phyloP scores from a whole-genome alignment of 1,284 basidiomycete species.

The Moniliella sp. region DNA sequence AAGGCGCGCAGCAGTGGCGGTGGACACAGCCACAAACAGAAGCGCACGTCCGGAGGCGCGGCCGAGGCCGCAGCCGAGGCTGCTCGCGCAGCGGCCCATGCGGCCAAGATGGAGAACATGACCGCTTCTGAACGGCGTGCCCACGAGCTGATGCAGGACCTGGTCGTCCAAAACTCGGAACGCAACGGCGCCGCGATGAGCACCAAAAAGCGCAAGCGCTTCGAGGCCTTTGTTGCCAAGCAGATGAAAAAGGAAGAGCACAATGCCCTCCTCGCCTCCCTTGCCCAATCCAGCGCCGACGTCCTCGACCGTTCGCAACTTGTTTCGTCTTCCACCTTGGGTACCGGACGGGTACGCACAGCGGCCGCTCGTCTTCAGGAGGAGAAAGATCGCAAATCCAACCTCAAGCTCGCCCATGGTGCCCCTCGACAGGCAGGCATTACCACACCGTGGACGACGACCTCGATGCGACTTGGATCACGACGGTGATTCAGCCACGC shows the following conservation, averaged over 20 bases:
- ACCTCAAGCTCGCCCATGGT: no score
- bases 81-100: slow-evolving; percentile 12
- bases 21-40: slow-evolving; percentile 28
- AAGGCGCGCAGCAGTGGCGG: slow-evolving; percentile 22
- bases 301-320: slow-evolving; percentile 19
- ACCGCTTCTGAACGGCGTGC: slow-evolving; percentile 6
- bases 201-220: slow-evolving; percentile 32
- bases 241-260: slow-evolving; percentile 32
- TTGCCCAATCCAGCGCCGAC: slow-evolving; percentile 20
- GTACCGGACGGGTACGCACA: slow-evolving; percentile 18
- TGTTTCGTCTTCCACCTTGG: slow-evolving; percentile 23
- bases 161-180: slow-evolving; percentile 4
- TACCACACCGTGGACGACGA: slow-evolving; percentile 20
- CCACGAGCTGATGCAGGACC: background rate
- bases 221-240: slow-evolving; percentile 32
- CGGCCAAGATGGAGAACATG: slow-evolving; percentile 15
- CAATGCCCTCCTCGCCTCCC: slow-evolving; percentile 20
- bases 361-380: no score
- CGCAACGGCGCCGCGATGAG: slow-evolving; percentile 7
- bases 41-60: slow-evolving; percentile 8
- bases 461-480: slow-evolving; percentile 12
- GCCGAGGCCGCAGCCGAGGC: background rate
- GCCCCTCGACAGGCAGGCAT: no score
- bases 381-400: no score
- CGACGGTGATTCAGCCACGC: slow-evolving; percentile 5